Percentiles rank a stretch among this genome's conserved stretches.
Conservation (phyloP, 352 stramenopile species). For the Phytopythium helicoides region DNA sequence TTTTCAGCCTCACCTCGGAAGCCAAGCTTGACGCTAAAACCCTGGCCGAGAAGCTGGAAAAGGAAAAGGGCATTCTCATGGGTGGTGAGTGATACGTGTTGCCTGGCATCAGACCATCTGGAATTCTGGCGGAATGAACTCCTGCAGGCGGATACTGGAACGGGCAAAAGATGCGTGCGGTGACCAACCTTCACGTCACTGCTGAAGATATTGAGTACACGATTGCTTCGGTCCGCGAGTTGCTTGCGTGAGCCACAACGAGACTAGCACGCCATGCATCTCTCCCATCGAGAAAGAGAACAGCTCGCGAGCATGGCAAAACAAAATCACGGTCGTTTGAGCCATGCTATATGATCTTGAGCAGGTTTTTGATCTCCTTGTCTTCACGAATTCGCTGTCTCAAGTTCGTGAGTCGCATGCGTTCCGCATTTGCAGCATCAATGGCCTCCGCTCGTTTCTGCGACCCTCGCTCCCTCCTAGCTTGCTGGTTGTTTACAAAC, state of each 20-base stretch:
- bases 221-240: constrained; percentile 46
- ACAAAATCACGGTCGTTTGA: neutral
- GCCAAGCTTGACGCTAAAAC: constrained; percentile 54
- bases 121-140: neutral
- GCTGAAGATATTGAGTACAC: constrained; percentile 61
- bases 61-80: constrained; percentile 70
- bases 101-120: too few relatives aligned
- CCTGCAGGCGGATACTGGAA: constrained; percentile 50
- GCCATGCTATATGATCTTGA: constrained; percentile 46
- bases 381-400: constrained; percentile 50
- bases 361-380: constrained; percentile 70
- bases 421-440: constrained; percentile 19
- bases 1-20: constrained; percentile 57
- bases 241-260: constrained; percentile 34
- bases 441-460: constrained; percentile 20
- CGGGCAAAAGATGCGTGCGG: constrained; percentile 55
- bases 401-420: constrained; percentile 17
- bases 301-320: neutral
- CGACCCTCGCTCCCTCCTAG: constrained; percentile 26
- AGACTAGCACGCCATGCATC: neutral
- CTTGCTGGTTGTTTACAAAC: constrained; percentile 57
- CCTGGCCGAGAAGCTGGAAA: constrained; percentile 55
- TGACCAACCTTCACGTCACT: constrained; percentile 78
- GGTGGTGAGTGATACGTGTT: constrained; percentile 18
- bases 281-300: neutral